Base-by-base conservation (phyloP, 345 rosid genomes). In the Linum trigynum region DNA sequence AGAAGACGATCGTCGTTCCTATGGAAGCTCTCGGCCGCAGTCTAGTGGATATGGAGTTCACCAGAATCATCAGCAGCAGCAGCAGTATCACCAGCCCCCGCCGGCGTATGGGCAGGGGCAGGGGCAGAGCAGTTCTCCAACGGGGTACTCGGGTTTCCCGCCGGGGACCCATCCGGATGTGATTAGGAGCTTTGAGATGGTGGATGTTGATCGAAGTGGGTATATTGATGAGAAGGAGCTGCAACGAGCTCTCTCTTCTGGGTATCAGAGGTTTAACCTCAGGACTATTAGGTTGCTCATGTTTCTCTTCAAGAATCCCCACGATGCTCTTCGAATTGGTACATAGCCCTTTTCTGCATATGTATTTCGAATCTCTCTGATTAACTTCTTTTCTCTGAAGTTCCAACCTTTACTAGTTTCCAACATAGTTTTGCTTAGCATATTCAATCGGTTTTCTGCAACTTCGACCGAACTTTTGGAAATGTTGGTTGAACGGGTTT, bases 151-250 rank as follows among this genome's bases (percentile, higher is more conserved):
- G 59, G 71, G 67, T 50, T 83, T 89, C 74, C 76, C 85, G 0
- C 71, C 79, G 23, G 94, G 85, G 62, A 85, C 86, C 1, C 68
- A 75, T 37, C 81, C 83, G 2, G 78, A 81, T 4, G 84, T 82
- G 23, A 70, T 85, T 5, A 76, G 82, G 69, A 81, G 86, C 70
- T 87, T 90, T 38, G 60, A 82, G 57, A 76, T 80, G 76, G 91
- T 76, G 9, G 95, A 85, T 45, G 79, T 84, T 63, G 79, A 87
- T 45, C 40, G 91, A 62, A 84, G 81, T 64, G 90, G 91, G 37
- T 90, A 61, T 56, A 80, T 87, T 32, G 85, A 90, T 38, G 97
- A 85, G 69, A 69, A 72, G 8, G 86, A 87, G 78, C 75, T 90
- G 74, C 85, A 74, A 37, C 76, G 71, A 40, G 90, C 91, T 59